Evolutionary conservation across 495 filamentous ascomycete genomes (phyloP), one percentile per base, ranked within the genome.

Genomic region (Neurospora sp.): DNA sequence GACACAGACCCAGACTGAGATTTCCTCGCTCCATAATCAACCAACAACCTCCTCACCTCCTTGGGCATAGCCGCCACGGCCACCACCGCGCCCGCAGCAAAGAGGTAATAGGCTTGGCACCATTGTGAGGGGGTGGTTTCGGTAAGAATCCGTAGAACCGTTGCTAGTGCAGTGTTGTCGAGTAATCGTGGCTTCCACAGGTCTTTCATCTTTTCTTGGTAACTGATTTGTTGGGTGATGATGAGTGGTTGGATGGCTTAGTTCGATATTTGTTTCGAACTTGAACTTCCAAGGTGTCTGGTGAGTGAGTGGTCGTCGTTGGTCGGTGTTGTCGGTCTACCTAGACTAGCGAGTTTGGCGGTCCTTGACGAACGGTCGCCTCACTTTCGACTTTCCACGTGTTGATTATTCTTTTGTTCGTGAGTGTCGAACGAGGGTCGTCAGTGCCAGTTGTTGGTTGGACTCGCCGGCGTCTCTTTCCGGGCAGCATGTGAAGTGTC

Each of bases 1-100:
- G 40, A 69, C 74, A 1, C 22, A 59, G 48, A 27, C 6, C 10
- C 9, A 27, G 70, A n/a, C 17, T 70, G 31, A 16, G 77, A 37
- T 61, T 77, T 77, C 73, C 86, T 78, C 20, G 85, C 82, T n/a
- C 86, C 86, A 72, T 88, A 88, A 74, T 83, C 82, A 38, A 84
- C 78, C 53, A 88, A 78, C 7, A 83, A 77, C 7, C 75, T 61
- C 53, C 80, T 80, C 31, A 81, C 75, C n/a, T 83, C 80, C 20
- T 77, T 71, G 1, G 86, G 83, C 22, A 83, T 68, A 5, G 75
- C 78, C 0, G 84, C 83, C n/a, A 84, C 78, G 7, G 78, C 74
- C 9, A 81, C 42, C 16, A 86, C 80, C 8, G 74, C 72, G 4
- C 76, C 79, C 2, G 83, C 78, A 12, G 81, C 79, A 68, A 86